Evolutionary conservation across 1,139 yeast species (phyloP).

Genomic region (Saccharomyces hybrid): DNA sequence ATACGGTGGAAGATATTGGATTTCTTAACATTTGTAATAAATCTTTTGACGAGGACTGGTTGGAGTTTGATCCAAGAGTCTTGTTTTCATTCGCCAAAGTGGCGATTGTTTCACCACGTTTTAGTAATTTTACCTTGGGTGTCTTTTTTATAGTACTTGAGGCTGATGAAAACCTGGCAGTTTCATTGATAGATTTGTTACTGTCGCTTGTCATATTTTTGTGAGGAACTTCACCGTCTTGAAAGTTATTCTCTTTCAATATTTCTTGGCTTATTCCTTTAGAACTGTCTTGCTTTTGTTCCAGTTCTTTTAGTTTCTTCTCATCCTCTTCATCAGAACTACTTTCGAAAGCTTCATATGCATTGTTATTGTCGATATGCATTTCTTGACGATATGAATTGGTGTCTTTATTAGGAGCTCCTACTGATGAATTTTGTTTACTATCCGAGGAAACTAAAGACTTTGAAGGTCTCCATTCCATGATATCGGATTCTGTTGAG

Average conservation of each 20-base stretch:
- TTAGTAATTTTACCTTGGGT: conserved; percentile 26
- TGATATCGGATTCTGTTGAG: neutral
- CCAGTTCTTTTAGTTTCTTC: conserved; percentile 7
- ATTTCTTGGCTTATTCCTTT: conserved; percentile 4
- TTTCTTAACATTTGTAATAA: conserved; percentile 9
- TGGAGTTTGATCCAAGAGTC: neutral
- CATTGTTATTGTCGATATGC: conserved; percentile 6
- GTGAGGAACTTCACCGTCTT: conserved; percentile 34
- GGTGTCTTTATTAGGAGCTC: too few species aligned
- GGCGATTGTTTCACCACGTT: conserved; percentile 28
- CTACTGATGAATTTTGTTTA: neutral
- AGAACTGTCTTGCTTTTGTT: conserved; percentile 6
- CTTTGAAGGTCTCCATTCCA: neutral
- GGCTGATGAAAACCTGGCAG: conserved; percentile 1
- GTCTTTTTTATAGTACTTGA: conserved; percentile 8
- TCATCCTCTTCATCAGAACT: conserved; percentile 12
- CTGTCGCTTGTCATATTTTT: conserved; percentile 30
- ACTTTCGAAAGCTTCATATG: conserved; percentile 20
- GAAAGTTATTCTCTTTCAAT: conserved; percentile 9
- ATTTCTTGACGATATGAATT: conserved; percentile 1
- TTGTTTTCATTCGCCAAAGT: conserved; percentile 4
- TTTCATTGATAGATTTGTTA: conserved; percentile 7
- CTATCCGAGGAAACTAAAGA: neutral
- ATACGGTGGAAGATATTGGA: conserved; percentile 1
- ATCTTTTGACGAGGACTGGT: neutral